Base-by-base conservation (phyloP, 179 eudicot genomes). In the Beta lomatogona region DNA sequence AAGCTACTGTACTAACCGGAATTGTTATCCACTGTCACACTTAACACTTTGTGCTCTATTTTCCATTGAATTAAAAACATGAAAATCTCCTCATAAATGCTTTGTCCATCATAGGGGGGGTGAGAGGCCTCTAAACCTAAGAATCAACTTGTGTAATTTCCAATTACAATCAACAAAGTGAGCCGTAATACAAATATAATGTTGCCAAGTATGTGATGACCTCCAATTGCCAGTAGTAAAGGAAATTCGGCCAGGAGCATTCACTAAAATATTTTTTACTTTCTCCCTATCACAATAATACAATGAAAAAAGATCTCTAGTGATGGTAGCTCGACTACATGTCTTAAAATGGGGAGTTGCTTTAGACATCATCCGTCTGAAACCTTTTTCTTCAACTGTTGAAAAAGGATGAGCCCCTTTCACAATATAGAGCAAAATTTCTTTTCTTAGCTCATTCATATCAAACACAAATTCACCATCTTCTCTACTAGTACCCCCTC, bases 121-220 rank as follows among this genome's bases (percentile, higher is more conserved):
- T 53, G 57, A 53, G 14, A 53, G 13, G 1, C 57, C 57, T 53
- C 57, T 53, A 53, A 53, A 10, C 57, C 57, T 53, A 53, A 10
- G 15, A 53, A 53, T 53, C 13, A 12, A 9, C 57, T 83, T 82
- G 18, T 78, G 79, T 25, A 81, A 74, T 28, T 73, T 80, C 77
- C 81, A 82, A 64, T 53, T 53, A 45, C 11, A 4, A 59, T 81
- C 83, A 55, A 81, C 44, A 71, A 55, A 81, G 45, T 76, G 65
- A 3, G 83, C 61, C 44, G 71, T 54, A 12, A 75, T 45, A n/a
- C 76, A 81, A 12, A 81, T 68, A 6, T 78, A 68, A 16, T 74
- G 64, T 68, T 70, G 60, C 44, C 64, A 19, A 25, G 50, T 7
- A 53, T 67, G 61, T 28, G 14, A 0, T 22, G 48, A n/a, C 21